Base-by-base conservation (phyloP, 495 filamentous ascomycete genomes). In the Geopyxis carbonaria region DNA sequence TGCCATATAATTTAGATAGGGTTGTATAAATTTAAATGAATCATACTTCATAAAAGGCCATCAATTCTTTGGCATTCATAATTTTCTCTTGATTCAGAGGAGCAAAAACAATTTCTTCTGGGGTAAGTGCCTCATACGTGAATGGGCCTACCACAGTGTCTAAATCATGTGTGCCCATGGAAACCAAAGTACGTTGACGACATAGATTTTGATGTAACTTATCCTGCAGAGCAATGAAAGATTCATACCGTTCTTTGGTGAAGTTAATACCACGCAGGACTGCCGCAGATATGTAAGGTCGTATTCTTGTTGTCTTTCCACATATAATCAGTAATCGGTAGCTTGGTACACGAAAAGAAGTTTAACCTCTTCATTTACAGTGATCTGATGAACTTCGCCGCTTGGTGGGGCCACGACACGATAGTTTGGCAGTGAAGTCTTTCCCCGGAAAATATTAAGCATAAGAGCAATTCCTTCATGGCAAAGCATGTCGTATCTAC, bases 181-280 rank as follows among this genome's bases (percentile, higher is more conserved):
- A 77, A 25, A 94, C 89, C 2, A 99, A 63, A 3, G 89, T 92
- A 43, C 89, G 69, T 59, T 93, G 79, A 37, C 89, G 72, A 24
- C 91, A 92, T 33, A 99, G 65, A 61, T 99, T 99, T 57, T 85
- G 78, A 60, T 99, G 89, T 11, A 99, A 74, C 64, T 94, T 95
- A 64, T 99, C 89, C 65, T 99, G 89, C 24, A 99, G 69, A 25
- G 75, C 69, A 57, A 99, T 99, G 81, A 99, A 95, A 53, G 84
- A 93, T 46, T 91, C 84, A 59, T 99, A 95, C 33, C 75, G 69
- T 42, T 72, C 81, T 60, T 85, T 67, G 37, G 81, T 87, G 66
- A 99, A 94, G 51, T 76, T 87, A 62, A 99, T 66, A 56, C 78
- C 78, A 31, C 91, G 75, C 27, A 99, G 64, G 39, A 99, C 78